Evolutionary conservation across 495 filamentous ascomycete species (phyloP).

Genomic region (Gamarada debralockiae): DNA sequence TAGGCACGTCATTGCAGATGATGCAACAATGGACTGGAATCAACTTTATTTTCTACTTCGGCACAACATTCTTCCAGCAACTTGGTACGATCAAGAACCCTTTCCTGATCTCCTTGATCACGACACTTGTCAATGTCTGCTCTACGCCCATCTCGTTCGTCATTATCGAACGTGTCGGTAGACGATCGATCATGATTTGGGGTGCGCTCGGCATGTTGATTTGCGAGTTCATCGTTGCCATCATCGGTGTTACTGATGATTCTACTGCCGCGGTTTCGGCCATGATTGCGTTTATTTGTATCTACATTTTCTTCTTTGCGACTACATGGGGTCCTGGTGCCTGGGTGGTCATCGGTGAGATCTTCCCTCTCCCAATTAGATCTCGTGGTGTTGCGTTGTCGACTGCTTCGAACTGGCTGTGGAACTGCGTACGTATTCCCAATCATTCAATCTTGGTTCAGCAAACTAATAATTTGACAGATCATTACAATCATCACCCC

Average conservation of each 20-base stretch:
- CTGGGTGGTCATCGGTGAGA: slow-evolving; percentile 83
- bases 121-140: slow-evolving; percentile 78
- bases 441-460: too few relatives aligned
- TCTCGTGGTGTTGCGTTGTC: slow-evolving; percentile 76
- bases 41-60: slow-evolving; percentile 94
- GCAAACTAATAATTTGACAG: too few relatives aligned
- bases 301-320: slow-evolving; percentile 77
- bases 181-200: slow-evolving; percentile 76
- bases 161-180: slow-evolving; percentile 76
- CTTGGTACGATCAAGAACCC: slow-evolving; percentile 66
- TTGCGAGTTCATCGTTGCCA: slow-evolving; percentile 81
- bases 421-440: slow-evolving; percentile 47
- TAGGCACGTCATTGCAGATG: slow-evolving; percentile 70
- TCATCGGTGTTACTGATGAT: slow-evolving; percentile 59
- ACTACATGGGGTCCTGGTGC: slow-evolving; percentile 64
- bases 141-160: slow-evolving; percentile 81
- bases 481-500: slow-evolving; percentile 27
- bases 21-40: slow-evolving; percentile 65
- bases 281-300: slow-evolving; percentile 67
- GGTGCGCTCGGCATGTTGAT: slow-evolving; percentile 77
- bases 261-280: slow-evolving; percentile 53
- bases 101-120: slow-evolving; percentile 78
- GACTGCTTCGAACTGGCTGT: slow-evolving; percentile 85
- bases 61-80: slow-evolving; percentile 65
- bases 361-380: slow-evolving; percentile 81